These are phyloP conservation scores for Pestalotiopsis sp. DNA, from an alignment of 2,329 filamentous ascomycete species.

Conservation along the genomic window DNA sequence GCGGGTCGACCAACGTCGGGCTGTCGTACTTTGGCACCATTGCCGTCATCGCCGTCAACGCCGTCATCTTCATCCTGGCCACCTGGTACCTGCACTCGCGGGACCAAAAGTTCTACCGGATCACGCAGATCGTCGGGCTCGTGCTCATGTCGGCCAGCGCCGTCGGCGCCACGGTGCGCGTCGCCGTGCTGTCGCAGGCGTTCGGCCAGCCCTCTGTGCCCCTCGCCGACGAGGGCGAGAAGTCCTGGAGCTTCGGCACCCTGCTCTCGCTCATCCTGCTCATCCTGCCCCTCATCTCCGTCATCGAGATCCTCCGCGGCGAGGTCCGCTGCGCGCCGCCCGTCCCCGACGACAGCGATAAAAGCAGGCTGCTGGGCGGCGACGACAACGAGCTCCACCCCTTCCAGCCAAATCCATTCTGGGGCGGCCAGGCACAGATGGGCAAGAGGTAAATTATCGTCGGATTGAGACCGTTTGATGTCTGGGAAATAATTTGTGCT, in stretches of 20 bases:
- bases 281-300: slow-evolving; percentile 59
- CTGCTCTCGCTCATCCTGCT: slow-evolving; percentile 61
- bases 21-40: slow-evolving; percentile 62
- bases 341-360: slow-evolving; percentile 15
- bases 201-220: slow-evolving; percentile 55
- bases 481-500: not conserved
- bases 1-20: slow-evolving; percentile 37
- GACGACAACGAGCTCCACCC: not conserved
- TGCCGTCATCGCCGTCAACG: slow-evolving; percentile 60
- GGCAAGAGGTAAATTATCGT: not conserved
- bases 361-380: not conserved
- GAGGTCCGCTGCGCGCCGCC: slow-evolving; percentile 38
- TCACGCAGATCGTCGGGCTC: slow-evolving; percentile 54
- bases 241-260: slow-evolving; percentile 64
- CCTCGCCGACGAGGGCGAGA: slow-evolving; percentile 55
- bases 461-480: too few species aligned
- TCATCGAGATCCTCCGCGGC: slow-evolving; percentile 58
- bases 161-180: slow-evolving; percentile 58
- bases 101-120: slow-evolving; percentile 54
- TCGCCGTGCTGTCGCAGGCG: slow-evolving; percentile 60
- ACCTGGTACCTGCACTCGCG: slow-evolving; percentile 67
- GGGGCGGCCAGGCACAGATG: not conserved
- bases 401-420: slow-evolving; percentile 10
- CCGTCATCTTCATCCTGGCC: slow-evolving; percentile 57
- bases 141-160: slow-evolving; percentile 59